Evolutionary conservation across 2,329 filamentous ascomycete species (phyloP).

Genomic region (Fusarium oligoseptatum): DNA sequence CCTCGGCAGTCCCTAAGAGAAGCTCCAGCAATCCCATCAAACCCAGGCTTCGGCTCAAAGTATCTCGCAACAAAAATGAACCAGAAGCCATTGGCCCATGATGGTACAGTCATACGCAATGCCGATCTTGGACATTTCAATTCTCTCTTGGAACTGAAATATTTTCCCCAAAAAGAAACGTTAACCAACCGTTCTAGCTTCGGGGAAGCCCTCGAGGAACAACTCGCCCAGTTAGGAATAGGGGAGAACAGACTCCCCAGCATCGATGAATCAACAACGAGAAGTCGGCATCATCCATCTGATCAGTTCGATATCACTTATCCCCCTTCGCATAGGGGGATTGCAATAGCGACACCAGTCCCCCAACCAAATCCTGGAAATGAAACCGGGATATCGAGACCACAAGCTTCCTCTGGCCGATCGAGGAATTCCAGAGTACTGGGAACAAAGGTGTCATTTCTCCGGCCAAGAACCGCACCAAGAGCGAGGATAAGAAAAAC

Average conservation of each 20-base stretch:
- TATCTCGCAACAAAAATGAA: slow-evolving; percentile 50
- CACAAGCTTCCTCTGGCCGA: neutral
- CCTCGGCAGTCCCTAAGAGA: neutral
- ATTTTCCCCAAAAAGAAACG: slow-evolving; percentile 31
- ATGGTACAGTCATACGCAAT: slow-evolving; percentile 32
- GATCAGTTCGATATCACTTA: slow-evolving; percentile 54
- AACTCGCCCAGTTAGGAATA: slow-evolving; percentile 14
- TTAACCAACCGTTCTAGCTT: slow-evolving; percentile 23
- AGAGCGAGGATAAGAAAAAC: slow-evolving; percentile 32
- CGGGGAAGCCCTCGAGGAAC: slow-evolving; percentile 21
- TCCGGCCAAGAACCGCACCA: slow-evolving; percentile 43
- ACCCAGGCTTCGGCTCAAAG: slow-evolving; percentile 49
- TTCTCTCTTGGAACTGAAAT: slow-evolving; percentile 49
- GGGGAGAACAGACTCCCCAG: slow-evolving; percentile 12
- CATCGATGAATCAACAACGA: slow-evolving; percentile 22
- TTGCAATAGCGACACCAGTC: slow-evolving; percentile 19
- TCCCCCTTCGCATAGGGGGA: slow-evolving; percentile 41
- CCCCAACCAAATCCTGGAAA: slow-evolving; percentile 19
- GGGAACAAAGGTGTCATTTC: slow-evolving; percentile 49
- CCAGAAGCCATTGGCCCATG: slow-evolving; percentile 24
- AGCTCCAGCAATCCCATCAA: slow-evolving; percentile 27
- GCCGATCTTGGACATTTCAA: slow-evolving; percentile 51
- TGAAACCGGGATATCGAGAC: slow-evolving; percentile 1
- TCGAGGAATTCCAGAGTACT: slow-evolving; percentile 27
- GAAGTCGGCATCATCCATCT: slow-evolving; percentile 40